Evolutionary conservation across 139 green algal genomes (phyloP), one percentile per base, ranked within the genome.

Genomic region (Pleodorina starrii): DNA sequence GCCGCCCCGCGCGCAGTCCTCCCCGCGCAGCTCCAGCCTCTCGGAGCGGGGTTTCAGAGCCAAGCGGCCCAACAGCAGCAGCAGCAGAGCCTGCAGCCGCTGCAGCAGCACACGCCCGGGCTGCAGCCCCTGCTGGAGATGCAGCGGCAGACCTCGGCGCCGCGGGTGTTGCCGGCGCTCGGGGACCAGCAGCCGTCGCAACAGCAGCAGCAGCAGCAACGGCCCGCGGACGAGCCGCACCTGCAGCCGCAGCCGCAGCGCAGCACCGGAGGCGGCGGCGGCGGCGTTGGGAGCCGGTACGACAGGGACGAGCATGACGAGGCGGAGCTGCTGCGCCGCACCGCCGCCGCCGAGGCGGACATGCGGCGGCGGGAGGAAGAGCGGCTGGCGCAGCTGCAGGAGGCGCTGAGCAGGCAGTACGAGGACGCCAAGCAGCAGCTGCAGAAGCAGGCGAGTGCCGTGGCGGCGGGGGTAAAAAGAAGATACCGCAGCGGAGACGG

Each of bases 341-440:
- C 36, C 59, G 91, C 51, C 46, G 85, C n/a, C 35, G 80, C 40
- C 40, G 87, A 88, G 82, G 82, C 82, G 35, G 82, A 88, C 27
- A 60, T 88, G 72, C 42, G 90, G 75, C 74, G 76, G 11, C 66
- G 90, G 1, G 11, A 79, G 46, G 88, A 92, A 46, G 85, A 89
- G 75, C 48, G 81, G 76, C 50, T 92, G 17, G 74, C 83, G 14
- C 40, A 59, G 32, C 79, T 85, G 48, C 51, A 92, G 63, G 72
- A 66, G 38, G 68, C 63, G 46, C 81, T 93, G 2, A 79, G 59
- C 54, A 21, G 25, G 43, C 84, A 93, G 88, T 90, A 93, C 44
- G 88, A 92, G 2, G 76, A 89, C 29, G 23, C 85, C 5, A 90
- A 93, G 66, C 60, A 42, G 63, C 69, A 90, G 88, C 90, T 92